Evolutionary conservation across 768 basidiomycete genomes (phyloP), one percentile per base, ranked within the genome.

Genomic region (Psilocybe subaeruginosa): DNA sequence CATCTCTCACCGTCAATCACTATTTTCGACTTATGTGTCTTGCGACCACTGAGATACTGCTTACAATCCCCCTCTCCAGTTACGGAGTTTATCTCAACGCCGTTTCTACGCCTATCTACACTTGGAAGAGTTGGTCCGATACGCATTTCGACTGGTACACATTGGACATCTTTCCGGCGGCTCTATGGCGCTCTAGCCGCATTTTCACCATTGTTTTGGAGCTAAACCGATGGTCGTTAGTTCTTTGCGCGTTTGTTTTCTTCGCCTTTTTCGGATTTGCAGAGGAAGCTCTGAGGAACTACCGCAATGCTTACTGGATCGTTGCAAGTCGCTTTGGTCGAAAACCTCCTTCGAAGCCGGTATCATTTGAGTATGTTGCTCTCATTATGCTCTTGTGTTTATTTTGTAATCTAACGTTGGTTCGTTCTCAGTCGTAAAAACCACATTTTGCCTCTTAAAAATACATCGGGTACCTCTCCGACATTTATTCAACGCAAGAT

Each of bases 1-100:
- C 70, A 35, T 67, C 61, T 23, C 57, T 85, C 6, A 77, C 68
- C 63, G 37, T 59, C 59, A 58, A 68, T 50, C 76, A 72, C 31
- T 82, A 82, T 61, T 55, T 80, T 61, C 78, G 81, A 14, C 76
- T 84, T n/a, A 80, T 83, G 78, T 61, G 69, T 33, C 68, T 83
- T 8, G 77, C 79, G 3, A 59, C 62, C 35, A 64, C 70, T 14
- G 79, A 82, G 51, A 69, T 78, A 49, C 3, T 79, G 3, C 73
- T 76, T 62, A 77, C 72, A 58, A 35, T 77, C 61, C 75, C 76
- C 7, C 59, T 81, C 59, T 67, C 71, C 58, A 9, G 74, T 23
- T 75, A 63, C 35, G 54, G 63, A 19, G 48, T 68, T 12, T 72
- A 73, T 33, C 61, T 75, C 39, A 69, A 64, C 30, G 53, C n/a